These are phyloP conservation scores for Solanum hybrid DNA, from an alignment of 305 asterid genomes.

Conservation along the genomic window DNA sequence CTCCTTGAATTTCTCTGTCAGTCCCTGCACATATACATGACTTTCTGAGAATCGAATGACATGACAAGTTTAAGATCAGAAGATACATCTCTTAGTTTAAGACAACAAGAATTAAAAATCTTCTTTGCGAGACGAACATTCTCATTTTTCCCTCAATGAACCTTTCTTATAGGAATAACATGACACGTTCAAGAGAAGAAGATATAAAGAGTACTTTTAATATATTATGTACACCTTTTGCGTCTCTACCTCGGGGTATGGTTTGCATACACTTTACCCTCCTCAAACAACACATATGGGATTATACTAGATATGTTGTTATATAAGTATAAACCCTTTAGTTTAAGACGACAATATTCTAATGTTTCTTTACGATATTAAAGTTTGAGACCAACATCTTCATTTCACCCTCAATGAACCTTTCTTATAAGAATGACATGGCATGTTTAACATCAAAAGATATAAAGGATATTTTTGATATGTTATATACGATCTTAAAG, in stretches of 20 bases:
- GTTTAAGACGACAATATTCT: background rate
- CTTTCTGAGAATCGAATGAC: background rate
- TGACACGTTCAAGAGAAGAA: background rate
- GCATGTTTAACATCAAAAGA: background rate
- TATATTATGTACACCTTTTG: background rate
- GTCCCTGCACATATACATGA: conserved; percentile 48
- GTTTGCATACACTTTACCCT: background rate
- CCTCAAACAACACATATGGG: background rate
- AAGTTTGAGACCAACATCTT: background rate
- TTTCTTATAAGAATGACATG: background rate
- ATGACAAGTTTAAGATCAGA: background rate
- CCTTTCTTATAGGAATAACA: background rate
- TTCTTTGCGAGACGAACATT: background rate
- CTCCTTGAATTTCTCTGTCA: conserved; percentile 96
- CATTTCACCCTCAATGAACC: background rate
- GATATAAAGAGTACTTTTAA: background rate
- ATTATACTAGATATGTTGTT: too few species aligned
- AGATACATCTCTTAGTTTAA: background rate
- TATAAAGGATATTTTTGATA: background rate
- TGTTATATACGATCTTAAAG: background rate
- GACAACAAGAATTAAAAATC: background rate
- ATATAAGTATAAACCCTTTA: too few species aligned
- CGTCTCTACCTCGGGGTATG: background rate
- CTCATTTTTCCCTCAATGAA: background rate
- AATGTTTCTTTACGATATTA: background rate